phyloP scores from a whole-genome alignment of 2,329 filamentous ascomycete species.

The Helotiales sp. region DNA sequence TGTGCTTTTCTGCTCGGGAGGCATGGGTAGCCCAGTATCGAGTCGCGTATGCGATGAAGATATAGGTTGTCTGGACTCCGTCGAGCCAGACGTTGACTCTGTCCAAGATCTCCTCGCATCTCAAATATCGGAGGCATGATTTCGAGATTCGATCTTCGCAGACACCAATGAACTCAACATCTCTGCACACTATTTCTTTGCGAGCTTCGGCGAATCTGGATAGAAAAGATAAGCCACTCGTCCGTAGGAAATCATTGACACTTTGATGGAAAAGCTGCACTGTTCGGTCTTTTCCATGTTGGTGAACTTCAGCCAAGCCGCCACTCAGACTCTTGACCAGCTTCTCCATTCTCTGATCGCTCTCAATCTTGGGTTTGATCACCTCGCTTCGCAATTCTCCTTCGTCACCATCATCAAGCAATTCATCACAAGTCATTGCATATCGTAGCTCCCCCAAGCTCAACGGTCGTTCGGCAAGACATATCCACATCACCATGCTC shows the following conservation, averaged over 20 bases:
- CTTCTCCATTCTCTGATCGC: slow-evolving; percentile 22
- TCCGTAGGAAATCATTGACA: slow-evolving; percentile 37
- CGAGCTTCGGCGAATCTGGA: neutral
- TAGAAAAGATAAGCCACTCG: slow-evolving; percentile 4
- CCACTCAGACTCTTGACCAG: slow-evolving; percentile 23
- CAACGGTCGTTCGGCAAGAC: slow-evolving; percentile 23
- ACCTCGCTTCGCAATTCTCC: slow-evolving; percentile 1
- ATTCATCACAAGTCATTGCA: slow-evolving; percentile 17
- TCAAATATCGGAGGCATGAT: slow-evolving; percentile 21
- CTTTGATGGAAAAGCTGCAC: slow-evolving; percentile 43
- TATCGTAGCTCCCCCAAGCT: slow-evolving; percentile 22
- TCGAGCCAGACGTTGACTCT: neutral
- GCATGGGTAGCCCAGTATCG: slow-evolving; percentile 15
- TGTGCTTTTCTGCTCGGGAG: slow-evolving; percentile 12
- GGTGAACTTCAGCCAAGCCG: slow-evolving; percentile 22
- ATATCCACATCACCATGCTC: slow-evolving; percentile 28
- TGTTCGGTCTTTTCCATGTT: neutral
- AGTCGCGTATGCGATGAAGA: slow-evolving; percentile 17
- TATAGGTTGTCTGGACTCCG: neutral
- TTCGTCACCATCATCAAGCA: neutral
- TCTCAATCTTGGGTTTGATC: slow-evolving; percentile 11
- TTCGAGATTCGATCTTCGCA: slow-evolving; percentile 6
- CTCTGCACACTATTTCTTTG: neutral
- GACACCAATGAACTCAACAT: neutral
- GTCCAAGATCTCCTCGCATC: neutral